These are phyloP conservation scores for Chrysoporthe deuterocubensis DNA, from an alignment of 2,329 filamentous ascomycete genomes.

Conservation along the genomic window DNA sequence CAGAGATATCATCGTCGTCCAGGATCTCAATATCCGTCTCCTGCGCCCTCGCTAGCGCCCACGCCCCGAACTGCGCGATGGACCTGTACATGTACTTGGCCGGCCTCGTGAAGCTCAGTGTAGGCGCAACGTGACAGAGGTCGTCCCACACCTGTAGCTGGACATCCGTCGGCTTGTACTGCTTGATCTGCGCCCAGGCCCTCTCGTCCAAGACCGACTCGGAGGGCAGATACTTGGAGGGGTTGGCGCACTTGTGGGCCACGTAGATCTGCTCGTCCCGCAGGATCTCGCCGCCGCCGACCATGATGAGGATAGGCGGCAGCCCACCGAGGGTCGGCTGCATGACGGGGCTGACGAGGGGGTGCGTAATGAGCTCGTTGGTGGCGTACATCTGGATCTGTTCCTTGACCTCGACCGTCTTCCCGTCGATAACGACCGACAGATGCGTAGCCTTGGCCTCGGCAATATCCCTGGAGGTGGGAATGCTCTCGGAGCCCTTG, in stretches of 20 bases:
- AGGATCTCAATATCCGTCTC: conserved; percentile 78
- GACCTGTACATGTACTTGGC: conserved; percentile 96
- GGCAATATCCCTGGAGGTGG: conserved; percentile 30
- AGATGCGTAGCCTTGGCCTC: conserved; percentile 43
- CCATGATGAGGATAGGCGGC: conserved; percentile 83
- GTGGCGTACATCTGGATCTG: conserved; percentile 89
- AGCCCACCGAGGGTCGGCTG: conserved; percentile 89
- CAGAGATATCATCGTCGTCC: conserved; percentile 76
- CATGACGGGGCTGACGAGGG: conserved; percentile 85
- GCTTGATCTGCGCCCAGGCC: conserved; percentile 62
- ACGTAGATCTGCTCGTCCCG: conserved; percentile 94
- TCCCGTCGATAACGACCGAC: conserved; percentile 72
- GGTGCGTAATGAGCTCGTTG: conserved; percentile 84
- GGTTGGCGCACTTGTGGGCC: conserved; percentile 92
- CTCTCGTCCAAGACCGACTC: conserved; percentile 66
- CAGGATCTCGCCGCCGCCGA: conserved; percentile 85
- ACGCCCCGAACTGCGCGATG: conserved; percentile 90
- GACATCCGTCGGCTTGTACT: conserved; percentile 83
- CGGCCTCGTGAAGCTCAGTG: conserved; percentile 92
- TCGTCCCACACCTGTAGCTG: conserved; percentile 97
- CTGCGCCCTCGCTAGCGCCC: conserved; percentile 84
- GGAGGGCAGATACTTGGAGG: conserved; percentile 72
- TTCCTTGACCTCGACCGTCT: conserved; percentile 76
- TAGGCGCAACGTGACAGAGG: conserved; percentile 88
- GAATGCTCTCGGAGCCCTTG: conserved; percentile 17